Evolutionary conservation across 345 rosid genomes (phyloP), one percentile per base, ranked within the genome.

Genomic region (Lagerstroemia speciosa): DNA sequence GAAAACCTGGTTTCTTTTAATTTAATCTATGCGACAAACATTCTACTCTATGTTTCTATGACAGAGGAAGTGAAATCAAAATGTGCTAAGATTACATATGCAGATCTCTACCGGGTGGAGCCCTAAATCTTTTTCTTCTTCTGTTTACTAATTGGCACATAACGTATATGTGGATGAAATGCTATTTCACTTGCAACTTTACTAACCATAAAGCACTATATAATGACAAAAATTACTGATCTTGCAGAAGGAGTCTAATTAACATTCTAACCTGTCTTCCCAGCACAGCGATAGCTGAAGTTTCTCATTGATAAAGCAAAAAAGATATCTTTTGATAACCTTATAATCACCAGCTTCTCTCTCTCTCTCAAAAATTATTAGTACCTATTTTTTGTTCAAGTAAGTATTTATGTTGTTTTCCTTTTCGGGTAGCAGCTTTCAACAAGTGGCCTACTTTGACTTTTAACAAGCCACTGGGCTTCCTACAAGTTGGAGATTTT

Each of bases 51-150:
- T 36, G 27, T 26, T 38, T 37, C 50, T 36, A 2, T 65, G 67
- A 5, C 83, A 93, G 98, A 91, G 80, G 85, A 78, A 32, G 90
- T 93, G 82, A 93, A 89, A 79, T 82, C 84, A 68, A 89, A 87
- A 67, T 82, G 86, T 80, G 91, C 89, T 0, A 93, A 85, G 76
- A 83, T 93, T 71, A 81, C 97, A 0, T 87, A 91, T 61, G 97
- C 97, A 3, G 97, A 93, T 67, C 72, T 87, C 6, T 87, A 80
- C 75, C 87, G 85, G 87, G 90, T 85, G 67, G 71, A 6, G 22
- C 61, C 37, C 6, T 26, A 30, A 14, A 22, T 10, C 38, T 19
- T 10, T 36, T 15, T 64, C 14, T 29, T 30, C 24, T 2, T 64
- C 14, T 53, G 7, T 24, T 8, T 6, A 53, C 29, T 53, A 6